These are phyloP conservation scores for Cenchrus fungigraminus DNA, from an alignment of 176 grass and related monocot genomes.

Conservation along the genomic window DNA sequence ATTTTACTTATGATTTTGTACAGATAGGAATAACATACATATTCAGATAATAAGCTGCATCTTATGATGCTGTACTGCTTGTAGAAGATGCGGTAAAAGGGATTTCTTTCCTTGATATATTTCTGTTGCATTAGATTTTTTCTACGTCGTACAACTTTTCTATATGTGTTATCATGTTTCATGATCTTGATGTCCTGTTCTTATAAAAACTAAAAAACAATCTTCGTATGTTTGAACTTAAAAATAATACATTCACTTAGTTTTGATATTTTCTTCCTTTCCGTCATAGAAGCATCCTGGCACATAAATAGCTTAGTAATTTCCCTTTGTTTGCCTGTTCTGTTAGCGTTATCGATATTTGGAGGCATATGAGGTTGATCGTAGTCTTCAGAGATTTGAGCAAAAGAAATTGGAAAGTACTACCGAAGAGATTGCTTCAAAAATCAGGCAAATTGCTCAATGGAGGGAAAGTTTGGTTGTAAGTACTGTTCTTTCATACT, in stretches of 20 bases:
- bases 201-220: not conserved
- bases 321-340: conserved; percentile 38
- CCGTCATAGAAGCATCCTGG: not conserved
- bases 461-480: conserved; percentile 91
- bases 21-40: not conserved
- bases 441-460: conserved; percentile 59
- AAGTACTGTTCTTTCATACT: conserved; percentile 52
- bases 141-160: not conserved
- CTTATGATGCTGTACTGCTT: conserved; percentile 6
- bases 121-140: not conserved
- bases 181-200: conserved; percentile 1
- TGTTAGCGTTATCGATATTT: conserved; percentile 72
- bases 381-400: conserved; percentile 66
- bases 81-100: conserved; percentile 9
- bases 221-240: not conserved
- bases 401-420: conserved; percentile 54
- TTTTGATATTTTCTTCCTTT: conserved; percentile 9
- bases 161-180: conserved; percentile 1
- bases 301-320: conserved; percentile 16
- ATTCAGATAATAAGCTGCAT: not conserved
- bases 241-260: not conserved
- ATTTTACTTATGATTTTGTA: conserved; percentile 11
- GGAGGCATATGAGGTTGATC: conserved; percentile 88
- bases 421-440: conserved; percentile 59
- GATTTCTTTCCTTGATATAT: not conserved